A percentile compares a stretch with the other conserved stretches of the same genome.
These are phyloP conservation scores for Letharia columbiana DNA, from an alignment of 495 filamentous ascomycete species.

Conservation along the genomic window DNA sequence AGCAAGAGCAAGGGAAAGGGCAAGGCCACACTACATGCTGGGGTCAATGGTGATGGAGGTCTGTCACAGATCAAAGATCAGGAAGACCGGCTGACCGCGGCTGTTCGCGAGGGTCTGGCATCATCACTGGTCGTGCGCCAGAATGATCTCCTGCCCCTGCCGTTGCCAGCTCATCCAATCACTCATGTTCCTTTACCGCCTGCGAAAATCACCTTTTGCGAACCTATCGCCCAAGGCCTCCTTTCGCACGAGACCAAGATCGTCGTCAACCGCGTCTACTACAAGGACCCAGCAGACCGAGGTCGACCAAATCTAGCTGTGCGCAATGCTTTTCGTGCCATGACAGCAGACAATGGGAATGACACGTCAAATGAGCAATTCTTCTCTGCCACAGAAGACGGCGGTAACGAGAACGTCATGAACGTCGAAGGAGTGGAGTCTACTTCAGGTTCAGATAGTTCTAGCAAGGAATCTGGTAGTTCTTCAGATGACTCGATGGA, in stretches of 20 bases:
- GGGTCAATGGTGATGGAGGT: slow-evolving; percentile 27
- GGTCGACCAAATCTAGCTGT: slow-evolving; percentile 1
- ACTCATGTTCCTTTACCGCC: slow-evolving; percentile 79
- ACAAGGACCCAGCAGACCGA: background rate
- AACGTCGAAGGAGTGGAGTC: slow-evolving; percentile 18
- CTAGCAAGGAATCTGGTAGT: slow-evolving; percentile 50
- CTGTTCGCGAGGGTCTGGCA: slow-evolving; percentile 66
- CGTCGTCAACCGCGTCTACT: slow-evolving; percentile 40
- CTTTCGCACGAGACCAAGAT: slow-evolving; percentile 62
- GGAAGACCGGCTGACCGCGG: slow-evolving; percentile 61
- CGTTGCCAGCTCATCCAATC: slow-evolving; percentile 76
- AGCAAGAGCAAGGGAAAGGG: slow-evolving; percentile 29
- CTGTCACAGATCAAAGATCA: slow-evolving; percentile 37
- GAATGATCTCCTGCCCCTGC: slow-evolving; percentile 76
- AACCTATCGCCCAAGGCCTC: slow-evolving; percentile 77
- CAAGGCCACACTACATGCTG: slow-evolving; percentile 26
- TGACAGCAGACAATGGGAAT: slow-evolving; percentile 60
- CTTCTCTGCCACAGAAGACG: slow-evolving; percentile 77
- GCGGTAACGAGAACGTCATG: slow-evolving; percentile 23
- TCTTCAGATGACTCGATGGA: slow-evolving; percentile 69
- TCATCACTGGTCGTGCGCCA: slow-evolving; percentile 67
- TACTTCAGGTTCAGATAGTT: slow-evolving; percentile 37
- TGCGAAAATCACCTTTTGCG: slow-evolving; percentile 53
- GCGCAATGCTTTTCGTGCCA: slow-evolving; percentile 41
- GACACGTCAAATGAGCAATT: slow-evolving; percentile 84